A percentile compares a stretch with the other conserved stretches of the same genome.
Conservation (phyloP, 352 stramenopile genomes). For the Blastocystis hominis region DNA sequence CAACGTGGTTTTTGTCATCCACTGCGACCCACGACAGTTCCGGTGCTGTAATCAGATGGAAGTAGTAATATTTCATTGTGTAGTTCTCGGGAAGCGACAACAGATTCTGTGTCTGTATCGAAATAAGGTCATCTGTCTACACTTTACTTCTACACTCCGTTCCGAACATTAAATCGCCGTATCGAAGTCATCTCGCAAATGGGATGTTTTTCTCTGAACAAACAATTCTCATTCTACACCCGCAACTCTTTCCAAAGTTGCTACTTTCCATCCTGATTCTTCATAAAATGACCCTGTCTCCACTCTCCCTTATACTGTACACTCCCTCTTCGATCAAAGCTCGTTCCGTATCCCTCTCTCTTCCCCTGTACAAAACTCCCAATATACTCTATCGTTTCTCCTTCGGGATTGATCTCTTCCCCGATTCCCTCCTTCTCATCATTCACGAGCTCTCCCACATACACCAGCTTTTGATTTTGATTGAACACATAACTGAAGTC, state of each 20-base stretch:
- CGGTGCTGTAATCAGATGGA: constrained; percentile 95
- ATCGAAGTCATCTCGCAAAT: neutral
- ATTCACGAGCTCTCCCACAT: neutral
- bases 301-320: neutral
- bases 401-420: neutral
- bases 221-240: neutral
- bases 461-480: neutral
- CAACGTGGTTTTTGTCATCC: constrained; percentile 89
- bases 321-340: neutral
- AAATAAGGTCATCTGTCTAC: constrained; percentile 83
- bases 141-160: neutral
- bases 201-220: neutral
- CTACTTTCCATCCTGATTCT: neutral
- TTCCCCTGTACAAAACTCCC: neutral
- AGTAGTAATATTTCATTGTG: constrained; percentile 99
- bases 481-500: neutral
- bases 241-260: neutral
- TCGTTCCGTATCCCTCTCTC: neutral
- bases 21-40: constrained; percentile 95
- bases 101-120: constrained; percentile 97
- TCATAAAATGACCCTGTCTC: neutral
- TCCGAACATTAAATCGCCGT: neutral
- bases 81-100: constrained; percentile 99
- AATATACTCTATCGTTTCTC: neutral
- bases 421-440: neutral